Evolutionary conservation across 164 flowering plant genomes (phyloP), one percentile per base, ranked within the genome.

Genomic region (Vitis riparia): DNA sequence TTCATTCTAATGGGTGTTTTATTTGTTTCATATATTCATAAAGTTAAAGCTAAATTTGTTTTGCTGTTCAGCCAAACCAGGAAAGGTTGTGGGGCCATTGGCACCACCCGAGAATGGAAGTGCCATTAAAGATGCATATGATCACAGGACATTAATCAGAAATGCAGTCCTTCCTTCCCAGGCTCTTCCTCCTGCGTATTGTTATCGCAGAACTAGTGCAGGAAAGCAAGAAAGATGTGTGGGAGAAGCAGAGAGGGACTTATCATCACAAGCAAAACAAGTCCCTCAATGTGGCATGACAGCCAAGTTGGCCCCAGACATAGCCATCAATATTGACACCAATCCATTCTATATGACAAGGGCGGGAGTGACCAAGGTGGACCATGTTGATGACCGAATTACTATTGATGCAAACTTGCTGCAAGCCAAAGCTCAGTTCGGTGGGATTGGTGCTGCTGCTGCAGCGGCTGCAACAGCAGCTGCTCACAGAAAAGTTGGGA

Each of bases 61-160:
- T 53, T 15, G 6, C 16, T 51, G 59, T 76, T n/a, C 88, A 84
- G 92, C 88, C 44, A 87, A 87, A 79, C 91, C 91, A 23, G 89
- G 89, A 60, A 84, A 80, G 68, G 85, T 84, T 47, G 86, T 84
- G 14, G 91, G 93, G 44, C 87, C 93, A 3, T 86, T 81, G 59
- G 76, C 71, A 9, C 82, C 87, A 19, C 84, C 77, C 65, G 93
- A 86, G 59, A 84, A 80, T 62, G 82, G 80, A 30, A 75, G 78
- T 51, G 57, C 62, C 19, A 16, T 73, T 9, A 89, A 80, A 63
- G 89, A 85, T 64, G 59, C 84, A 9, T 88, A 85, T 53, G 92
- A 88, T 60, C 83, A 84, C 27, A 76, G 91, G 71, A 73, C 78
- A 52, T 66, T 81, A 59, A 61, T 82, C 15, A 79, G 89, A 73